Percentiles rank a stretch among this genome's conserved stretches.
phyloP scores from a whole-genome alignment of 2,329 filamentous ascomycete genomes.

The Penicillium sp. region DNA sequence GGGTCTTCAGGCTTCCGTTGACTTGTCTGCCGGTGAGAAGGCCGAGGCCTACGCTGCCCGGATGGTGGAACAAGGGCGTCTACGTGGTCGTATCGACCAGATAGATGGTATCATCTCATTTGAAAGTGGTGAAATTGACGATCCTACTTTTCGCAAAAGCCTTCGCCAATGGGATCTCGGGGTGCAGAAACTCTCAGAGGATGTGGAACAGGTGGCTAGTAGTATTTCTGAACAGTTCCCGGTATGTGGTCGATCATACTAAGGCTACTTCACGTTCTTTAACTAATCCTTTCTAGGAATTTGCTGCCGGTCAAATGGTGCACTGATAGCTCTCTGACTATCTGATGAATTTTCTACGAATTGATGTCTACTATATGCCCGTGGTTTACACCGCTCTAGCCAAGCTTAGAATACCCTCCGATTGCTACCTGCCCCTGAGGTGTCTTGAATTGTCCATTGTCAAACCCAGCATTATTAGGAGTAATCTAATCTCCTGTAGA shows the following conservation, averaged over 20 bases:
- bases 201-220: slow-evolving; percentile 83
- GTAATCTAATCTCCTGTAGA: neutral
- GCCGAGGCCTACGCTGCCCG: slow-evolving; percentile 88
- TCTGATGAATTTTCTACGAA: slow-evolving; percentile 17
- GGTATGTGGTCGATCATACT: slow-evolving; percentile 44
- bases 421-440: neutral
- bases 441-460: neutral
- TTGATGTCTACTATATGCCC: slow-evolving; percentile 11
- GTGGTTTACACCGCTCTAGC: neutral
- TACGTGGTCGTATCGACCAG: slow-evolving; percentile 90
- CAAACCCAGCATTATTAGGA: neutral
- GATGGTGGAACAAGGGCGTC: slow-evolving; percentile 93
- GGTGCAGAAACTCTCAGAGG: slow-evolving; percentile 81
- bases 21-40: slow-evolving; percentile 60
- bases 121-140: slow-evolving; percentile 68
- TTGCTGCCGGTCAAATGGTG: slow-evolving; percentile 37
- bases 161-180: slow-evolving; percentile 87
- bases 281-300: slow-evolving; percentile 27
- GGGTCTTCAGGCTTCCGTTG: slow-evolving; percentile 61
- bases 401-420: neutral
- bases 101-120: slow-evolving; percentile 88
- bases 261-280: neutral
- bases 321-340: slow-evolving; percentile 22
- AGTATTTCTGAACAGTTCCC: slow-evolving; percentile 80
- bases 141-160: slow-evolving; percentile 60